Evolutionary conservation across 1,139 yeast species (phyloP).

Genomic region (Candida labiduridarum): DNA sequence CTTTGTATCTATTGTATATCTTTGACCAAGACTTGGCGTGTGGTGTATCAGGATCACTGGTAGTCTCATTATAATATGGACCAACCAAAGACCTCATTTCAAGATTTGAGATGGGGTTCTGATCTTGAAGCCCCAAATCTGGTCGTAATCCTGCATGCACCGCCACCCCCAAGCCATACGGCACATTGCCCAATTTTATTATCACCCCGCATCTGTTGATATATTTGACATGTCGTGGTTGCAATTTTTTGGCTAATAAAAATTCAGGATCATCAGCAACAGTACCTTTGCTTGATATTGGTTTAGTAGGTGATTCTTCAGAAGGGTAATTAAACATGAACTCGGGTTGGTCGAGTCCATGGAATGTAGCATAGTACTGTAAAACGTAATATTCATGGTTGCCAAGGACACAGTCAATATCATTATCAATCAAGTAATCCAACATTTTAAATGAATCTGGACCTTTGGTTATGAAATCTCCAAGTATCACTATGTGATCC

Average conservation of each 20-base stretch:
- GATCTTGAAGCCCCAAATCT: too few relatives aligned
- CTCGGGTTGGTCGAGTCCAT: slow-evolving; percentile 44
- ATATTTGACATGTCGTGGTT: slow-evolving; percentile 62
- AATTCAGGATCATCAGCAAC: slow-evolving; percentile 59
- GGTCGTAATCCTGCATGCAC: slow-evolving; percentile 83
- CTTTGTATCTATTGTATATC: slow-evolving; percentile 56
- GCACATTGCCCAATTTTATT: slow-evolving; percentile 61
- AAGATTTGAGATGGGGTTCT: too few relatives aligned
- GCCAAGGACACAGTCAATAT: slow-evolving; percentile 76
- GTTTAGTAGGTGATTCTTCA: neutral
- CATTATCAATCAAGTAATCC: slow-evolving; percentile 61
- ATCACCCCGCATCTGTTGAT: slow-evolving; percentile 66
- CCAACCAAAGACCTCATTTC: too few relatives aligned
- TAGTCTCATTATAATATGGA: slow-evolving; percentile 56
- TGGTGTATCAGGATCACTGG: slow-evolving; percentile 59
- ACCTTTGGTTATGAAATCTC: slow-evolving; percentile 88
- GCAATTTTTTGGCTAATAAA: slow-evolving; percentile 55
- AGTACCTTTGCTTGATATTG: slow-evolving; percentile 17
- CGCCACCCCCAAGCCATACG: slow-evolving; percentile 57
- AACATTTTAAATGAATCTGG: slow-evolving; percentile 71
- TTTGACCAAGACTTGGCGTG: too few relatives aligned
- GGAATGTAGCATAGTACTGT: slow-evolving; percentile 61
- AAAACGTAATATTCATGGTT: slow-evolving; percentile 80
- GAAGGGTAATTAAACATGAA: neutral
- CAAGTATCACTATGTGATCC: slow-evolving; percentile 72